Evolutionary conservation across 345 rosid species (phyloP).

Genomic region (Luvunga scandens): DNA sequence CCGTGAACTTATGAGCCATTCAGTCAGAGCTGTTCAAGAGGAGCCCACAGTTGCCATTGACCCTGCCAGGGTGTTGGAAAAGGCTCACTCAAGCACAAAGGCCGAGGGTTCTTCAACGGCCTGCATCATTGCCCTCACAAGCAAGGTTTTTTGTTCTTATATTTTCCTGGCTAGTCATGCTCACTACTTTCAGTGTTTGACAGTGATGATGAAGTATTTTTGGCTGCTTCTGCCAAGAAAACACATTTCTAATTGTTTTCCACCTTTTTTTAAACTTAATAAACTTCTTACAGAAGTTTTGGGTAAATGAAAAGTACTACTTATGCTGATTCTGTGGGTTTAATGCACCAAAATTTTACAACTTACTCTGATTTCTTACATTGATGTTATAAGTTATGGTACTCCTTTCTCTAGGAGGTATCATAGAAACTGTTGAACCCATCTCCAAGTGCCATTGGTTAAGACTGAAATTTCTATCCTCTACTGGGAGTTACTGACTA

Average conservation of each 20-base stretch:
- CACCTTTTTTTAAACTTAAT: not conserved
- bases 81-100: slow-evolving; percentile 74
- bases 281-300: not conserved
- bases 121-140: slow-evolving; percentile 74
- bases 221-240: not conserved
- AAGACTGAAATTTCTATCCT: not conserved
- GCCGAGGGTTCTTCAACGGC: slow-evolving; percentile 96
- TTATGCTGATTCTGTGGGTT: not conserved
- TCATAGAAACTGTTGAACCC: not conserved
- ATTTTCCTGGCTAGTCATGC: not conserved
- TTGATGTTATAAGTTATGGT: not conserved
- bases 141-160: slow-evolving; percentile 46
- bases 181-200: not conserved
- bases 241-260: not conserved
- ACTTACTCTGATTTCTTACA: not conserved
- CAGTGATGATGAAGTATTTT: not conserved
- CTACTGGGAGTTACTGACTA: not conserved
- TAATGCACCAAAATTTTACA: not conserved
- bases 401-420: not conserved
- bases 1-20: slow-evolving; percentile 83
- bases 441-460: not conserved
- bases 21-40: slow-evolving; percentile 68
- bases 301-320: not conserved
- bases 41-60: slow-evolving; percentile 65
- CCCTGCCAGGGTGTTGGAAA: slow-evolving; percentile 78